Percentiles rank a stretch among this genome's conserved stretches.
phyloP scores from a whole-genome alignment of 257 asterid genomes.

The Nicotiana obtusifolia region DNA sequence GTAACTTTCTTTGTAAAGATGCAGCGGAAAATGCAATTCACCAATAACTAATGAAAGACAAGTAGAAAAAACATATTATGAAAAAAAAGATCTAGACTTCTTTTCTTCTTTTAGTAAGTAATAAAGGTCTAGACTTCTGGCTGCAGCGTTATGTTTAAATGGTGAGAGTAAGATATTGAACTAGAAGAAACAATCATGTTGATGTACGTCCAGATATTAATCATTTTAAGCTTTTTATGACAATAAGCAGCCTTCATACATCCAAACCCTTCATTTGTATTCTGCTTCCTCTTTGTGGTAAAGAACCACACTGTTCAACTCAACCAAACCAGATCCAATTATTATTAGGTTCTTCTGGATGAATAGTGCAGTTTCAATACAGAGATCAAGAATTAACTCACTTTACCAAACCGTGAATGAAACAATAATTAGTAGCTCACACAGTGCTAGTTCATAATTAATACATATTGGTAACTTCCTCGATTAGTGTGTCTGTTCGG shows the following conservation, averaged over 20 bases:
- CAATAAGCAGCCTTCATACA: not conserved
- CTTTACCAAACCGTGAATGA: not conserved
- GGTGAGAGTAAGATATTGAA: not conserved
- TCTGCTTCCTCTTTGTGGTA: not conserved
- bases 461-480: not conserved
- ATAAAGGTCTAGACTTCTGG: not conserved
- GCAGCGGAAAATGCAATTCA: not conserved
- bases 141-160: not conserved
- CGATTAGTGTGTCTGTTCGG: not conserved
- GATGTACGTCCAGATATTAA: not conserved
- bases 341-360: not conserved
- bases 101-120: not conserved
- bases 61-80: not conserved
- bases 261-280: not conserved
- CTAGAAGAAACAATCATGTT: not conserved
- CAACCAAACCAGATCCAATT: not conserved
- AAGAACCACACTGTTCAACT: not conserved
- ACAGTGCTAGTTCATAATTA: not conserved
- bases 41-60: not conserved
- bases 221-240: not conserved
- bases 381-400: not conserved
- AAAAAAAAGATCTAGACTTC: not conserved
- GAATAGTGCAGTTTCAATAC: not conserved
- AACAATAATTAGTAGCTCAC: not conserved
- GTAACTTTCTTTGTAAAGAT: not conserved